Conservation (phyloP, 352 stramenopile species). For the Phytophthora pseudosyringae region DNA sequence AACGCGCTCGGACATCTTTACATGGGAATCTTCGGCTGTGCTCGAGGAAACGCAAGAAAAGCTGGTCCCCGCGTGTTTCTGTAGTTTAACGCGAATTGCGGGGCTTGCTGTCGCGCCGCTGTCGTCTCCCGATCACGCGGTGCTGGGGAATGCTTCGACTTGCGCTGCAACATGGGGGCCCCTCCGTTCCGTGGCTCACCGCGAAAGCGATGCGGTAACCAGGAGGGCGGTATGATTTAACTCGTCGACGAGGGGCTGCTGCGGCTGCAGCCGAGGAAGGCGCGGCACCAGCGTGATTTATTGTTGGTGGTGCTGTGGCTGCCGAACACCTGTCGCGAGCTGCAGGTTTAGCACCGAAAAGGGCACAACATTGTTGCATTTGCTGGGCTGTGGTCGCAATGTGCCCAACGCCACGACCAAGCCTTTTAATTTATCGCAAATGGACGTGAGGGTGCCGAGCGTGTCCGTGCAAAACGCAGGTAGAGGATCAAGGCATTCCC, state of each 20-base stretch:
- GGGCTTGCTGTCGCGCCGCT: neutral
- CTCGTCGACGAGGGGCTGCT: neutral
- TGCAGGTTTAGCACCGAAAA: constrained; percentile 1
- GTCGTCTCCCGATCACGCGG: neutral
- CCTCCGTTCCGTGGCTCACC: neutral
- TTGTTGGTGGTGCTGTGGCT: constrained; percentile 12
- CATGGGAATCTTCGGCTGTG: constrained; percentile 39
- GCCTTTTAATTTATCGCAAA: constrained; percentile 5
- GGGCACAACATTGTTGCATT: neutral
- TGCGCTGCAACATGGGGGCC: neutral
- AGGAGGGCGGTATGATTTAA: neutral
- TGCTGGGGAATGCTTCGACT: neutral
- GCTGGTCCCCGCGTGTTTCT: constrained; percentile 25
- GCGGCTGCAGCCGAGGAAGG: neutral
- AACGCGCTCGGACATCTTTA: constrained; percentile 36
- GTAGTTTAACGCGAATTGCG: constrained; percentile 23
- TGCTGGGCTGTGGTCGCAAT: constrained; percentile 4
- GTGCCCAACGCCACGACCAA: neutral
- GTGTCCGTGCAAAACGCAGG: constrained; percentile 23
- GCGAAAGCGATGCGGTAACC: constrained; percentile 1
- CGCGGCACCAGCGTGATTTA: neutral
- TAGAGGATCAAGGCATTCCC: constrained; percentile 18
- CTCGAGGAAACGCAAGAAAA: constrained; percentile 23
- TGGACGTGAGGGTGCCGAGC: constrained; percentile 2
- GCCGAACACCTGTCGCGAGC: constrained; percentile 5